Evolutionary conservation across 441 rosid species (phyloP), one percentile per base, ranked within the genome.

Genomic region (Adansonia madagascariensis): DNA sequence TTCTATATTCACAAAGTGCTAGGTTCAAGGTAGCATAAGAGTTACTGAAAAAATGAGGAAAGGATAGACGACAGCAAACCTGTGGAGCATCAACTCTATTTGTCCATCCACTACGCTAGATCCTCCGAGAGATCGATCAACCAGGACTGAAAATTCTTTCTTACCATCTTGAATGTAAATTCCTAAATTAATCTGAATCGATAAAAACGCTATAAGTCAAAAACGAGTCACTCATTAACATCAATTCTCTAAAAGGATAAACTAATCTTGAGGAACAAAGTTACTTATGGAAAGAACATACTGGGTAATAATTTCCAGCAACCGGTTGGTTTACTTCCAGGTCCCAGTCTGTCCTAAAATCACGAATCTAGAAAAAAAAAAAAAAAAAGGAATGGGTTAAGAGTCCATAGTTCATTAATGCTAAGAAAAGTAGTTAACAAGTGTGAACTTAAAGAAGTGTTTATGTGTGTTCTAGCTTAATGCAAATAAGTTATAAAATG

Each of bases 241-340:
- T 56, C 43, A 59, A 35, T 57, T 41, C 41, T 43, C 52, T 4
- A 75, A 35, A 49, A 49, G 27, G 17, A 35, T 11, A 75, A 47
- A 75, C 3, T 27, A 17, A 35, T 27, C 50, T 27, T 15, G 17
- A 63, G 71, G 17, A 49, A 8, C 17, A 27, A 74, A 53, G 64
- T 66, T 76, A 22, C 47, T 46, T 10, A 12, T 20, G 20, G 18
- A 44, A 61, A 20, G 64, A 83, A 85, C 92, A 81, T 90, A 94
- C 99, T 10, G 98, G 99, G 81, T 97, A 97, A 84, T 97, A 97
- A 80, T 97, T 97, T 87, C 98, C 99, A 77, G 98, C 96, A 53
- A 87, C 87, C 22, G 97, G 99, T 85, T 97, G 92, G 86, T 89
- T 84, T 82, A 97, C 99, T 88, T 97, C 89, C 76, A 97, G 91